Base-by-base conservation (phyloP, 2,329 filamentous ascomycete genomes). In the Fusarium floridanum region DNA sequence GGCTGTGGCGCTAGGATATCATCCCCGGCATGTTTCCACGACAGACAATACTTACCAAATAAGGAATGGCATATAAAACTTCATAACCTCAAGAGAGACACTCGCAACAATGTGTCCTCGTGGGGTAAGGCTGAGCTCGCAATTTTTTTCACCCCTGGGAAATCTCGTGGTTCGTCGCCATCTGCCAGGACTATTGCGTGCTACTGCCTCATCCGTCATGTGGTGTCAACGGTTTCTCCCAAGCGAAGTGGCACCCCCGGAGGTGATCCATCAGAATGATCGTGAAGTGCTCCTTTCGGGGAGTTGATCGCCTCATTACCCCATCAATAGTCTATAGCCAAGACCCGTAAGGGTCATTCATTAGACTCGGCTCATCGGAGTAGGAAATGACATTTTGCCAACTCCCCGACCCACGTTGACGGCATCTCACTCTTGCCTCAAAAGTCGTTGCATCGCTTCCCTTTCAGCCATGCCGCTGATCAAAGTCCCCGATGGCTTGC, bases 291-390 rank as follows among this genome's bases (percentile, higher is more conserved):
- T 41, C 50, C 41, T 27, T 70, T 67, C 72, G 72, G 72, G 72
- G 72, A 74, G 65, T 73, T 62, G 43, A 75, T 75, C 72, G 57
- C 60, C 34, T 59, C 64, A 64, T 32, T 32, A 12, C 48, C 48
- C 56, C 29, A 55, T 68, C 39, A n/a, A 74, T 61, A 55, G 29
- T 66, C 39, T 48, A 39, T 45, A 55, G 61, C 59, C 71, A 50
- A 60, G 41, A 24, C 45, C 53, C 5, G 5, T 16, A 12, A 2
- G 22, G 12, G 6, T 16, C 36, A 17, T 37, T 32, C 10, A 32
- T 12, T 6, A 32, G 32, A 32, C 32, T 17, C 45, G 43, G 61
- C 6, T 50, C 43, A 11, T 39, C 61, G 61, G 32, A 62, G 8
- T 16, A 36, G 22, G 48, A 29, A 29, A 53, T 53, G 48, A 29